Evolutionary conservation across 2,329 filamentous ascomycete species (phyloP), one percentile per base, ranked within the genome.

Genomic region (Emericellopsis atlantica): DNA sequence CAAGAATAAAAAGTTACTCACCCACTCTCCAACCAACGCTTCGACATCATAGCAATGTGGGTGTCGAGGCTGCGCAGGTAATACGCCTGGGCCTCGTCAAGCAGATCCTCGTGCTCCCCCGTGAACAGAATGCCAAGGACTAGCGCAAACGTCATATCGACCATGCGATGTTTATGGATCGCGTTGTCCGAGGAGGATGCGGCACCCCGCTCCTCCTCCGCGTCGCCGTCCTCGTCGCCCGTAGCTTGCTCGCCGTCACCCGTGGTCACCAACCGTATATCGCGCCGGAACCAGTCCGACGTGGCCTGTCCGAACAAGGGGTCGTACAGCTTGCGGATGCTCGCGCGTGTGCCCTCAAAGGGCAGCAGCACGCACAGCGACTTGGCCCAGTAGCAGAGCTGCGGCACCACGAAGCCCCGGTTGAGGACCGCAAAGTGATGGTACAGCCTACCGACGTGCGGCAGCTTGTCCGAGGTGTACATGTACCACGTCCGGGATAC

Each of bases 401-500:
- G 84, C 42, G 81, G 76, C 0, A 87, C 58, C 1, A 73, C 72
- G 44, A 84, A 79, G 0, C 82, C 81, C 0, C 82, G 63, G 0
- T 84, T 81, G 0, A 90, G 57, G 22, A 90, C 89, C 0, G 88
- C 90, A 0, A 95, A 65, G 51, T 95, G 88, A 49, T 96, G 88
- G 44, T 95, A 92, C 0, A 96, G 67, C 0, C 89, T 70, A 0
- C 90, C 90, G 0, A 83, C 79, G 0, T 72, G 73, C 0, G 89
- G 86, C 0, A 77, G 76, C 23, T 79, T 80, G 48, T 94, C 83
- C 0, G 84, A 84, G 0, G 86, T 85, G 49, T 83, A 83, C 3
- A 74, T 79, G 48, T 93, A 95, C 92, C 90, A 96, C 34, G 81
- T 79, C 0, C 81, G 67, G 0, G 84, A 83, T 0, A 95, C 84